Evolutionary conservation across 768 basidiomycete species (phyloP), one percentile per base, ranked within the genome.

Genomic region (Exidia glandulosa): DNA sequence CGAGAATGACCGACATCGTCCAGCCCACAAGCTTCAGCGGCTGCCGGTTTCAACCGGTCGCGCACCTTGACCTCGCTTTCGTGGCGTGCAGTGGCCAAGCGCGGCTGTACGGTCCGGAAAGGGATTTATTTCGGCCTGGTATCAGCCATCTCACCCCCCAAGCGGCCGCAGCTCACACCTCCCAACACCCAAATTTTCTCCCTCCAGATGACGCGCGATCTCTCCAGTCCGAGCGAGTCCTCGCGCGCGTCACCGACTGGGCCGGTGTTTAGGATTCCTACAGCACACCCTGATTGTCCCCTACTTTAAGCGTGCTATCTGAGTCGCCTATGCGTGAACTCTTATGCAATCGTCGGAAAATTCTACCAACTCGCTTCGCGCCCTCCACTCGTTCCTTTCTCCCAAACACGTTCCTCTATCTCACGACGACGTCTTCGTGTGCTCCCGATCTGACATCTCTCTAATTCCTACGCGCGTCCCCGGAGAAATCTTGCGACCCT

Each of bases 1-100:
- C 94, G 45, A 98, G 82, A 59, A 96, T 87, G 32, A 97, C 94
- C 56, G 91, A 93, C 85, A 97, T 69, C 30, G 50, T 19, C 19
- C 19, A 45, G 23, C 19, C 7, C 41, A 45, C 23, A 6, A 23
- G 19, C 12, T 19, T 10, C 36, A 37, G 36, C 19, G 36, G 19
- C 12, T 19, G 19, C 41, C 41, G 41, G 41, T 19, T 19, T 12
- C 41, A 19, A 19, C 41, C 41, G 41, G 16, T n/a, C n/a, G n/a
- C n/a, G n/a, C n/a, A n/a, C n/a, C n/a, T n/a, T n/a, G n/a, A n/a
- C n/a, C n/a, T n/a, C n/a, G n/a, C n/a, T n/a, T n/a, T n/a, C n/a
- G n/a, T n/a, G n/a, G n/a, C n/a, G n/a, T n/a, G n/a, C n/a, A n/a
- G n/a, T n/a, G n/a, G n/a, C n/a, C n/a, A n/a, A n/a, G n/a, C n/a